Conservation (phyloP, 352 stramenopile species). For the Sclerospora graminicola region DNA sequence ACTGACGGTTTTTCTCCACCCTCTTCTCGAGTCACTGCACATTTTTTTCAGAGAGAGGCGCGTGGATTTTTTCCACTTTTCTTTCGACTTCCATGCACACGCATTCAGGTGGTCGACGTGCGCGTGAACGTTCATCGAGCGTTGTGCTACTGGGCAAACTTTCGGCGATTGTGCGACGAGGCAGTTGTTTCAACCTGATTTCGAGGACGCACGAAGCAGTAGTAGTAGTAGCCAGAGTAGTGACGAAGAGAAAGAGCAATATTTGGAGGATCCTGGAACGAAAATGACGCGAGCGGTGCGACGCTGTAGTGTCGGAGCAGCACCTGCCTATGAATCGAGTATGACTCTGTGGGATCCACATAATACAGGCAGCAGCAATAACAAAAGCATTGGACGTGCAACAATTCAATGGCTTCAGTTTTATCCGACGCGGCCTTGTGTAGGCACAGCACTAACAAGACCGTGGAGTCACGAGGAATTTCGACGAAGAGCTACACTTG, state of each 20-base stretch:
- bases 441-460: conserved; percentile 14
- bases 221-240: conserved; percentile 6
- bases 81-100: conserved; percentile 13
- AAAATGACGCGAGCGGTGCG: background rate
- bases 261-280: conserved; percentile 1
- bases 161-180: conserved; percentile 37
- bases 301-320: conserved; percentile 12
- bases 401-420: conserved; percentile 23
- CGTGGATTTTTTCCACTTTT: background rate
- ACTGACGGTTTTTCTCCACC: conserved; percentile 17
- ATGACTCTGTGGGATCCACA: conserved; percentile 21
- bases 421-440: conserved; percentile 20
- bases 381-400: background rate
- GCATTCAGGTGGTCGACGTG: conserved; percentile 16
- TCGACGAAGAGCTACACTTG: conserved; percentile 11
- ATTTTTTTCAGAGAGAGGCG: conserved; percentile 1
- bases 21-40: background rate
- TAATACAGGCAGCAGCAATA: background rate
- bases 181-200: conserved; percentile 22
- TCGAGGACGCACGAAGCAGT: conserved; percentile 15
- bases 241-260: conserved; percentile 14
- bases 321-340: conserved; percentile 5
- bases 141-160: conserved; percentile 37
- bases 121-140: conserved; percentile 29
- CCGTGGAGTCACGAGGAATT: conserved; percentile 21